phyloP scores from a whole-genome alignment of 441 rosid genomes.

The Codiaeum variegatum region DNA sequence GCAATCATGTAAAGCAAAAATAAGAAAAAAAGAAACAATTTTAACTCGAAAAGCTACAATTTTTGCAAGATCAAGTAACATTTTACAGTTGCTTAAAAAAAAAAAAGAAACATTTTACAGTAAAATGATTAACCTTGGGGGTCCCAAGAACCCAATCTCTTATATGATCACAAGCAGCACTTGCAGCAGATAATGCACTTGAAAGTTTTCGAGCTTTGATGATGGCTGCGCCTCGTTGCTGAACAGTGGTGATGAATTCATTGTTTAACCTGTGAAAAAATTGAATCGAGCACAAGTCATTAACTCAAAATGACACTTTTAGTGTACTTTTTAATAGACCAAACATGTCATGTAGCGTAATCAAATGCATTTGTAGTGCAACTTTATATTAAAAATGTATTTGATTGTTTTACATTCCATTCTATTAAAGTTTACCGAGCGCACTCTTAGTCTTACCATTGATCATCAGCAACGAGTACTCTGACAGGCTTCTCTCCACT shows the following conservation, averaged over 20 bases:
- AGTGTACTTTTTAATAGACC: no score
- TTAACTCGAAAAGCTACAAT: no score
- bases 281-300: no score
- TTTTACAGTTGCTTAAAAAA: neutral
- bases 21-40: neutral
- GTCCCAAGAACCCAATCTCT: slow-evolving; percentile 78
- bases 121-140: slow-evolving; percentile 34
- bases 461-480: slow-evolving; percentile 47
- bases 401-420: no score
- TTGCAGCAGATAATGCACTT: slow-evolving; percentile 77
- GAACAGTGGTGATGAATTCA: slow-evolving; percentile 56
- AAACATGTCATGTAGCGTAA: no score
- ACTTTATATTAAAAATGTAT: no score
- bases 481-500: slow-evolving; percentile 38
- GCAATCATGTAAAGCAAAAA: neutral
- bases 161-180: slow-evolving; percentile 78
- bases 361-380: no score
- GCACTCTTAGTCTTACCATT: no score
- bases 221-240: slow-evolving; percentile 65
- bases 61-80: neutral
- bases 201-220: slow-evolving; percentile 61
- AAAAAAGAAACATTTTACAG: neutral
- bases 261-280: slow-evolving; percentile 43
- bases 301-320: no score
- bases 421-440: no score